These are phyloP conservation scores for Trypanosoma platydactyli DNA, from an alignment of 208 protist species.

Conservation along the genomic window DNA sequence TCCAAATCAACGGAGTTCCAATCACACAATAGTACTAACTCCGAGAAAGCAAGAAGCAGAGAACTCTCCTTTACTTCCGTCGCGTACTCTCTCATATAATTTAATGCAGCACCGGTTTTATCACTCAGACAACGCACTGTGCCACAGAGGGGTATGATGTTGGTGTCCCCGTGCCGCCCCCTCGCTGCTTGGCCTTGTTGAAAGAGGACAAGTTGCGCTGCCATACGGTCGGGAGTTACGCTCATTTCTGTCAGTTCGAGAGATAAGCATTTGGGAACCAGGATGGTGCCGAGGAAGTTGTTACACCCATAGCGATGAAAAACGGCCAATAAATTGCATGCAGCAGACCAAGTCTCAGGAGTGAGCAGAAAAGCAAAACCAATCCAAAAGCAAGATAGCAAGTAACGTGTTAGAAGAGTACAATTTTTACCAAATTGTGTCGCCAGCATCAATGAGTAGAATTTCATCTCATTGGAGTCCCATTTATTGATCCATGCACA, in stretches of 20 bases:
- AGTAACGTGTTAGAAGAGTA: slow-evolving; percentile 23
- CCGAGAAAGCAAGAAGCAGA: slow-evolving; percentile 25
- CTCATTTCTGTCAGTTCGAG: not conserved
- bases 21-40: slow-evolving; percentile 31
- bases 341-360: slow-evolving; percentile 14
- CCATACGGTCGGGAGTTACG: slow-evolving; percentile 14
- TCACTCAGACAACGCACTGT: not conserved
- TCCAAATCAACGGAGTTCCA: slow-evolving; percentile 23
- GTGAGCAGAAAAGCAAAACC: slow-evolving; percentile 28
- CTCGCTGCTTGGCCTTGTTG: slow-evolving; percentile 15
- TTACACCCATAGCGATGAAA: slow-evolving; percentile 30
- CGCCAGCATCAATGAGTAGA: slow-evolving; percentile 8
- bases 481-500: not conserved
- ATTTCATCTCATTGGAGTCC: slow-evolving; percentile 11
- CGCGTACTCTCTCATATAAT: slow-evolving; percentile 26
- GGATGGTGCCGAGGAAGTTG: slow-evolving; percentile 17
- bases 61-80: slow-evolving; percentile 17
- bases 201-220: slow-evolving; percentile 28
- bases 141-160: not conserved
- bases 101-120: slow-evolving; percentile 14
- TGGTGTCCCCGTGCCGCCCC: not conserved
- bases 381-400: slow-evolving; percentile 25
- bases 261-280: not conserved
- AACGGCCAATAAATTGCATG: slow-evolving; percentile 27
- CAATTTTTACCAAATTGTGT: slow-evolving; percentile 23